Base-by-base conservation (phyloP, 805 yeast genomes). In the Cyberlindnera galapagoensis region DNA sequence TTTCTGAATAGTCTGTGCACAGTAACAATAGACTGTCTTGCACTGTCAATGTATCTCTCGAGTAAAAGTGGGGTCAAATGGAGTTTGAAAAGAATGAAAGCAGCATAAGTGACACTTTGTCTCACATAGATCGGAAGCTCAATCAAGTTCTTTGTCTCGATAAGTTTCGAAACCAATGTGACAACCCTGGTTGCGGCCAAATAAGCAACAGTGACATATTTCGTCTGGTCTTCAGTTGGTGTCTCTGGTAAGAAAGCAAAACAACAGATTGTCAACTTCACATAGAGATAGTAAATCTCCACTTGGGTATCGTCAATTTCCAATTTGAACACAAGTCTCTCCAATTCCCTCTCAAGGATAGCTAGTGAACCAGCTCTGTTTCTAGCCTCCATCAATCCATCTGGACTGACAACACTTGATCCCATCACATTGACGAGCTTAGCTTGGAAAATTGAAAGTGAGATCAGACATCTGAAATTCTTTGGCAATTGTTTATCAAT, bases 221-320 rank as follows among this genome's bases (percentile, higher is more conserved):
- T 76, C 1, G 85, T 80, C 56, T 85, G 95, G 56, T 84, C 94
- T 44, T 80, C 92, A 33, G 77, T 71, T 7, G 95, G 86, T 0
- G 94, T 81, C 15, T 85, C 88, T n/a, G 95, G 90, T 38, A 86
- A 62, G 46, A 88, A 88, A 4, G 95, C 90, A 66, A 84, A 88
- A 36, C 88, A 76, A 52, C 95, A 84, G 26, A 88, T 71, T 73
- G 83, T 80, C 40, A 85, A 65, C 47, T 80, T 76, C 28, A 85
- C 78, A 54, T 88, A 86, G 5, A 84, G 65, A 48, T 73, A 82
- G 50, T 83, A 83, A 26, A 83, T 79, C 44, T 86, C 94, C 6
- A 85, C 77, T 1, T 78, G 66, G 2, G 76, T 65, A 38, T 77
- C 81, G 37, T 76, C 80, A 36, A 84, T 74, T 28, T 73, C 72